Evolutionary conservation across 2,329 filamentous ascomycete genomes (phyloP).

Genomic region (Chrysoporthe cubensis): DNA sequence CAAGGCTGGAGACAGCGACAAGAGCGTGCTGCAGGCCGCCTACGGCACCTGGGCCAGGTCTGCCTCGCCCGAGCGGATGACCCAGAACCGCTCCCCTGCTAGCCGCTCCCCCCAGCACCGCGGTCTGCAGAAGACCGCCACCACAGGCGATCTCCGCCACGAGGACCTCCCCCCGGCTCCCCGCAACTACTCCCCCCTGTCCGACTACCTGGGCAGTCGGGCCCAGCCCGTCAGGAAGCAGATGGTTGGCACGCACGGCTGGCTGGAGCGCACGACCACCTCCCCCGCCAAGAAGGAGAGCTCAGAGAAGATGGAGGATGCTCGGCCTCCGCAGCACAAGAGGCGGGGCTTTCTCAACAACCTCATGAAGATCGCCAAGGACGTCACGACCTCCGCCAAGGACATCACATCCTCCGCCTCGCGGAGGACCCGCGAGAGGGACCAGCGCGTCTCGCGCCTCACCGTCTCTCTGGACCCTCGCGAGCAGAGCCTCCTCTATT

Average conservation of each 20-base stretch:
- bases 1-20: constrained; percentile 27
- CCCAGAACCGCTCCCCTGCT: constrained; percentile 10
- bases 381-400: constrained; percentile 40
- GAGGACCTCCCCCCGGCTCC: constrained; percentile 21
- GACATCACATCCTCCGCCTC: constrained; percentile 27
- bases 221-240: constrained; percentile 51
- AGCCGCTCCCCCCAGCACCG: constrained; percentile 5
- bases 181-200: constrained; percentile 47
- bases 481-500: constrained; percentile 62
- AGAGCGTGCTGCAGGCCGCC: constrained; percentile 19
- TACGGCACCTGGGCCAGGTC: constrained; percentile 12
- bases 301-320: constrained; percentile 15
- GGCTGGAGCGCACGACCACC: constrained; percentile 54
- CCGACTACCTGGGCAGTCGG: constrained; percentile 46
- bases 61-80: constrained; percentile 14
- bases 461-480: constrained; percentile 57
- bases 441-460: constrained; percentile 38
- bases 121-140: constrained; percentile 27
- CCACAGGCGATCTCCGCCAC: constrained; percentile 25
- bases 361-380: constrained; percentile 58
- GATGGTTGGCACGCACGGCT: constrained; percentile 59
- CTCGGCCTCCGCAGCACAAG: constrained; percentile 35
- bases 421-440: constrained; percentile 37
- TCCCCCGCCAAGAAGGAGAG: constrained; percentile 31
- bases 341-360: constrained; percentile 49